Conservation (phyloP, 495 filamentous ascomycete genomes). For the Trichoderma virens region DNA sequence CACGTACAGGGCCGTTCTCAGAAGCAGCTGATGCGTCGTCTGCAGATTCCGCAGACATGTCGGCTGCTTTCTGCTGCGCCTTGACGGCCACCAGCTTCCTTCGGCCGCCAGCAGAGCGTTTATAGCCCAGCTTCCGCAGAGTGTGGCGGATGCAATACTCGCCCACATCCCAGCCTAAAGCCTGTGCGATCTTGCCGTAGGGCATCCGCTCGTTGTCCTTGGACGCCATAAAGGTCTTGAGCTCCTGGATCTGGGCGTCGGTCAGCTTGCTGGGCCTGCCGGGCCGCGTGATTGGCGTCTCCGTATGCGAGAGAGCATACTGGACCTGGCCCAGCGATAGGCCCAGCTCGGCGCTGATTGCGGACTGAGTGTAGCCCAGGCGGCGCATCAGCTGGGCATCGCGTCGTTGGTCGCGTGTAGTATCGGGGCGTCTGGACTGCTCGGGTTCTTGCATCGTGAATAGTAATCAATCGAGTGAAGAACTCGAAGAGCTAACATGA, state of each 20-base stretch:
- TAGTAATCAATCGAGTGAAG: neutral
- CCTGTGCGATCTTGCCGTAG: neutral
- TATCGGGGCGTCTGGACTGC: neutral
- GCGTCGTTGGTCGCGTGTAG: neutral
- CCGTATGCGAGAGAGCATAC: neutral
- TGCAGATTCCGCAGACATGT: neutral
- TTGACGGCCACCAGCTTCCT: neutral
- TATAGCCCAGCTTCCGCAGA: conserved; percentile 14
- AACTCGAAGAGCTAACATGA: too few species aligned
- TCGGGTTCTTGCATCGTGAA: neutral
- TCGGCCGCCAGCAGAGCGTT: conserved; percentile 6
- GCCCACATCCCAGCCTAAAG: conserved; percentile 7
- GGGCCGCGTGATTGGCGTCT: neutral
- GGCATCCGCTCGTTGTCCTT: neutral
- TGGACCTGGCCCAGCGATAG: neutral
- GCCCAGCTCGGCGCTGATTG: neutral
- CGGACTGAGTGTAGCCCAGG: neutral
- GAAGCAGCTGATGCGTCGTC: too few species aligned
- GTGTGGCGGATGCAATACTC: conserved; percentile 13
- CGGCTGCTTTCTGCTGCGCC: too few species aligned
- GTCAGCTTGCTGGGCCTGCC: neutral
- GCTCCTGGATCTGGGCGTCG: neutral
- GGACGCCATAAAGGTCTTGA: conserved; percentile 3
- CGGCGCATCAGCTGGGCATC: neutral
- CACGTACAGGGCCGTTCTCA: neutral